Percentiles rank a stretch among this genome's conserved stretches.
Evolutionary conservation across 345 rosid genomes (phyloP).

Genomic region (Gossypioides kirkii): DNA sequence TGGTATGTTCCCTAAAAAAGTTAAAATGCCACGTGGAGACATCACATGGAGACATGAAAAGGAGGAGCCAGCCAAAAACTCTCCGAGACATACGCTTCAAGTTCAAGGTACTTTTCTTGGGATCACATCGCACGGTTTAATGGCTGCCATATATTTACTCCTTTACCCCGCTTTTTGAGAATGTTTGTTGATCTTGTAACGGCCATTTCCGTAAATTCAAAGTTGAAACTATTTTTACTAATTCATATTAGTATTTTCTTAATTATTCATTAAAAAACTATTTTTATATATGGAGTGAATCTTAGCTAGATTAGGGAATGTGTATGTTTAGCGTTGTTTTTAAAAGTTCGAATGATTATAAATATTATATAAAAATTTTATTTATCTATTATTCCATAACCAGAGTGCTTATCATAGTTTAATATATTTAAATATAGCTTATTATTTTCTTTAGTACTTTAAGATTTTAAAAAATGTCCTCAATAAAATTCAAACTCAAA

Average conservation of each 20-base stretch:
- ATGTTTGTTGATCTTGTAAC: not conserved
- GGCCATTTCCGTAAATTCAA: not conserved
- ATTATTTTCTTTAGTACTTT: too few species aligned
- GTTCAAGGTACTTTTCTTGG: not conserved
- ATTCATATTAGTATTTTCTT: not conserved
- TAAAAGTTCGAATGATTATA: too few species aligned
- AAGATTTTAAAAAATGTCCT: too few species aligned
- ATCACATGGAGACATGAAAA: not conserved
- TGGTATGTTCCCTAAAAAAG: not conserved
- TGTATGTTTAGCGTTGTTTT: too few species aligned
- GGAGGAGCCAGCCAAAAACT: constrained; percentile 19
- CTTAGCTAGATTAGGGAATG: too few species aligned
- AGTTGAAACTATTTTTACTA: not conserved
- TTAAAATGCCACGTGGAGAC: not conserved
- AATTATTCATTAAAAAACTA: too few species aligned
- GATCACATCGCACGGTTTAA: not conserved
- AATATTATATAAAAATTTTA: too few species aligned
- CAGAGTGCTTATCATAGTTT: too few species aligned
- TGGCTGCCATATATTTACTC: constrained; percentile 10
- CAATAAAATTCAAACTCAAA: too few species aligned
- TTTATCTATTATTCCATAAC: too few species aligned
- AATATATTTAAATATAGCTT: too few species aligned
- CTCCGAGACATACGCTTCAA: constrained; percentile 32
- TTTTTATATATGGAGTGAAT: too few species aligned
- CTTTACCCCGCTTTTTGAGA: not conserved